Evolutionary conservation across 23 red algal species (phyloP).

Genomic region (Cyanidium caldarium): DNA sequence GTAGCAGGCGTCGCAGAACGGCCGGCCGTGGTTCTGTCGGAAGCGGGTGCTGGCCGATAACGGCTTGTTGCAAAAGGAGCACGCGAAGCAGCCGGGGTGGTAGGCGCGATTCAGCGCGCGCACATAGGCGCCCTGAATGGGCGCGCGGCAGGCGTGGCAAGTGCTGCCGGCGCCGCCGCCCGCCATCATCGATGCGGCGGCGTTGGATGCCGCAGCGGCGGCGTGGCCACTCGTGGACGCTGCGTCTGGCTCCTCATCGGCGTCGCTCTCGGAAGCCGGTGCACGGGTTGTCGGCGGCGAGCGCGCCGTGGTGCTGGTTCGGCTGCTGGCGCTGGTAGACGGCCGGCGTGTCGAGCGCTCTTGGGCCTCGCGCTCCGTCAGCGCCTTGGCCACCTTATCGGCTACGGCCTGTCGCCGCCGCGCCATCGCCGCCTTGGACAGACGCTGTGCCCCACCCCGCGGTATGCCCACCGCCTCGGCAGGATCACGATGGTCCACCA

Average conservation of each 20-base stretch:
- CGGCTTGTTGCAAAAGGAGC: background rate
- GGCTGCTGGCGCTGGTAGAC: background rate
- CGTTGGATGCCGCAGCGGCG: background rate
- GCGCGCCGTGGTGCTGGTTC: background rate
- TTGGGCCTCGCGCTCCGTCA: background rate
- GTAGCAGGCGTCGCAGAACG: conserved; percentile 65
- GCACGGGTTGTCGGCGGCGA: background rate
- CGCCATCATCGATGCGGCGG: background rate
- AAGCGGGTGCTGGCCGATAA: background rate
- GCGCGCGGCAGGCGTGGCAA: background rate
- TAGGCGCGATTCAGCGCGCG: background rate
- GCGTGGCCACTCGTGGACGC: background rate
- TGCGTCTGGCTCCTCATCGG: background rate
- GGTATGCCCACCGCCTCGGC: too few species aligned
- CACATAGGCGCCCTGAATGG: background rate
- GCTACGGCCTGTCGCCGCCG: background rate
- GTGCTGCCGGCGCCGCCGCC: too few species aligned
- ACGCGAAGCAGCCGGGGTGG: background rate
- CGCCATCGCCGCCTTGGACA: too few species aligned
- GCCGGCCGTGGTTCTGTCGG: conserved; percentile 13
- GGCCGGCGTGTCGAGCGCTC: background rate
- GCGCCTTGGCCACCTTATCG: background rate
- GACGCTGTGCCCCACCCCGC: too few species aligned
- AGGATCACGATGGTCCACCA: too few species aligned
- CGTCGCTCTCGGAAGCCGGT: background rate